Evolutionary conservation across 306 rosid genomes (phyloP).

Genomic region (Arachis hypogaea): DNA sequence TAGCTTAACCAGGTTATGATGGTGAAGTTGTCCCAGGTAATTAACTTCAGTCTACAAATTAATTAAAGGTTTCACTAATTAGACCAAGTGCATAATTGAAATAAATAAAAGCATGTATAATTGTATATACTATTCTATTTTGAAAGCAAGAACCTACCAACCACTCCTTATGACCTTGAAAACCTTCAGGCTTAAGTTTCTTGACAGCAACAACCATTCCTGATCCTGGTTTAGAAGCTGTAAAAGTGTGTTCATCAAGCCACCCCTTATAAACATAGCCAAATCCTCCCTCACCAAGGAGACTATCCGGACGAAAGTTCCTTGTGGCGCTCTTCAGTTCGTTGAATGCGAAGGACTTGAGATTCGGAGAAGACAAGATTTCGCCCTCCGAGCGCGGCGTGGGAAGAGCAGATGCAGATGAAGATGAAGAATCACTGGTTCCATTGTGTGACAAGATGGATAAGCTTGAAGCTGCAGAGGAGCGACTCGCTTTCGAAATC

Average conservation of each 20-base stretch:
- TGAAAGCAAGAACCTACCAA: constrained; percentile 56
- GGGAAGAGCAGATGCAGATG: constrained; percentile 61
- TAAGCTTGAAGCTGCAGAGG: constrained; percentile 55
- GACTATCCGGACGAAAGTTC: constrained; percentile 83
- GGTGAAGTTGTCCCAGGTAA: constrained; percentile 88
- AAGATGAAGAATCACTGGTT: constrained; percentile 41
- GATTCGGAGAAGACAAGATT: constrained; percentile 74
- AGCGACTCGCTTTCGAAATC: constrained; percentile 56
- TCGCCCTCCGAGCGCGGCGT: constrained; percentile 88
- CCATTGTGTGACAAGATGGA: constrained; percentile 52
- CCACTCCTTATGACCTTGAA: constrained; percentile 97
- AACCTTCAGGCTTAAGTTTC: constrained; percentile 84
- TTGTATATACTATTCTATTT: background rate
- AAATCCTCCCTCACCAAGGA: constrained; percentile 91
- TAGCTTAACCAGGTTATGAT: constrained; percentile 79
- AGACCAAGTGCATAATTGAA: constrained; percentile 16
- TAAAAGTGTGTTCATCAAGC: constrained; percentile 68
- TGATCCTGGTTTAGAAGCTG: constrained; percentile 77
- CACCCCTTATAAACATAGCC: constrained; percentile 92
- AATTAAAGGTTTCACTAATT: constrained; percentile 27
- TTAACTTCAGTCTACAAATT: constrained; percentile 83
- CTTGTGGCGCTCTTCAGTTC: constrained; percentile 82
- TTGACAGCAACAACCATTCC: constrained; percentile 90
- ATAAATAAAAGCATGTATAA: background rate
- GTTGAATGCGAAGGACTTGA: constrained; percentile 66